Percentiles rank a stretch among this genome's conserved stretches.
phyloP scores from a whole-genome alignment of 2,329 filamentous ascomycete genomes.

The Ceratocystis smalleyi region DNA sequence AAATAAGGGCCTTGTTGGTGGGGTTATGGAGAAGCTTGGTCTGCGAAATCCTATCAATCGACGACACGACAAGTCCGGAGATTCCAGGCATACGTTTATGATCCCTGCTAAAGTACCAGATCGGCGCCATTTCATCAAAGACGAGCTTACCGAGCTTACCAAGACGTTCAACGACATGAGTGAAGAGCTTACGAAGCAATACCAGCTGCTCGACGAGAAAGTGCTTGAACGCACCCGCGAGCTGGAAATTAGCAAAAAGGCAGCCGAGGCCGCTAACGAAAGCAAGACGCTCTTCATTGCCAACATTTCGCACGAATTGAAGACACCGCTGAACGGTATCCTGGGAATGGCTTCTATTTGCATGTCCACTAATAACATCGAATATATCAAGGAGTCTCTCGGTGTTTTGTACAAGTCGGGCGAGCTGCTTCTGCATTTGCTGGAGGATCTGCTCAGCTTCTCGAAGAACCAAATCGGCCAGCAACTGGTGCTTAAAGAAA shows the following conservation, averaged over 20 bases:
- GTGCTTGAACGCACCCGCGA: slow-evolving; percentile 71
- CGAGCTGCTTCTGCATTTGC: slow-evolving; percentile 56
- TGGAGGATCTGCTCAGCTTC: slow-evolving; percentile 83
- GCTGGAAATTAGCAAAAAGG: slow-evolving; percentile 77
- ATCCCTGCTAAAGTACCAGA: slow-evolving; percentile 73
- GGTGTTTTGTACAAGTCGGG: slow-evolving; percentile 79
- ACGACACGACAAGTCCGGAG: slow-evolving; percentile 23
- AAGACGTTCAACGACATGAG: slow-evolving; percentile 87
- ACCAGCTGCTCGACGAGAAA: slow-evolving; percentile 67
- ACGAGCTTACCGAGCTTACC: slow-evolving; percentile 73
- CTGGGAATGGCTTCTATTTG: slow-evolving; percentile 86
- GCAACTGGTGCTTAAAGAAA: slow-evolving; percentile 65
- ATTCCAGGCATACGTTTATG: slow-evolving; percentile 48
- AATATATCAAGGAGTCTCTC: slow-evolving; percentile 64
- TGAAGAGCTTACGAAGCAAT: slow-evolving; percentile 76
- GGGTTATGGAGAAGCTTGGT: slow-evolving; percentile 17
- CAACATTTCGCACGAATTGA: slow-evolving; percentile 76
- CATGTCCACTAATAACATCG: slow-evolving; percentile 75
- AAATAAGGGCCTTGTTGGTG: slow-evolving; percentile 13
- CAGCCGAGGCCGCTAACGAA: slow-evolving; percentile 86
- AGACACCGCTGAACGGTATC: slow-evolving; percentile 90
- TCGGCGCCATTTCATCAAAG: slow-evolving; percentile 58
- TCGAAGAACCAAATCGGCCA: slow-evolving; percentile 91
- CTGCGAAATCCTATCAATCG: slow-evolving; percentile 17
- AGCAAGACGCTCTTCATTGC: slow-evolving; percentile 97